Conservation (phyloP, 2,329 filamentous ascomycete genomes). For the Dothideomycetidae sp. region DNA sequence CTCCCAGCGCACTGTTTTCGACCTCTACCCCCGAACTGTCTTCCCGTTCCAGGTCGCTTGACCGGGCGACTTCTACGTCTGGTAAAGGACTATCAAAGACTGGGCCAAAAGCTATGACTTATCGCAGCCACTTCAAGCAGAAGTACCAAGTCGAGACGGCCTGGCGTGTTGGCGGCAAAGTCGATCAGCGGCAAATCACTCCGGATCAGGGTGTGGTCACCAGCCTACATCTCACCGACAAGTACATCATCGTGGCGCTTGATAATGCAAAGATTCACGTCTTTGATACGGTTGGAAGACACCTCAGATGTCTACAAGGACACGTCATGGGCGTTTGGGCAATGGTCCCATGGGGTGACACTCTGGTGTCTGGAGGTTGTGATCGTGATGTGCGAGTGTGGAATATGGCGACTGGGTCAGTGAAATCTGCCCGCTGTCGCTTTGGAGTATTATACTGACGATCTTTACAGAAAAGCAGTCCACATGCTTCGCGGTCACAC, state of each 20-base stretch:
- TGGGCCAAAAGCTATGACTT: constrained; percentile 58
- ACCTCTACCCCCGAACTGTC: constrained; percentile 30
- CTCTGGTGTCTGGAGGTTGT: constrained; percentile 87
- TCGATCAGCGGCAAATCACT: constrained; percentile 74
- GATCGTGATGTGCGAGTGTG: constrained; percentile 94
- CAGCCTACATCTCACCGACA: constrained; percentile 80
- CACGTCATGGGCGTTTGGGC: constrained; percentile 99
- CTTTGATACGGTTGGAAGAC: constrained; percentile 80
- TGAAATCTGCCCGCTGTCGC: constrained; percentile 3
- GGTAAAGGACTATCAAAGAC: constrained; percentile 16
- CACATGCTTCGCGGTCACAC: constrained; percentile 88
- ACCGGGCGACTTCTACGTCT: constrained; percentile 28
- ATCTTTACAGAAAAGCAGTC: constrained; percentile 45
- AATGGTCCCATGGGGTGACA: constrained; percentile 96
- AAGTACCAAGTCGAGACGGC: constrained; percentile 93
- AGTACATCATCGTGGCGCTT: constrained; percentile 93
- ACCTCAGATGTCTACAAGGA: constrained; percentile 77
- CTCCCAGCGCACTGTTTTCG: constrained; percentile 10
- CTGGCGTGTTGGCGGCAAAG: constrained; percentile 82
- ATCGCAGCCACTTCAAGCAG: constrained; percentile 96
- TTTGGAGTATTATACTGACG: constrained; percentile 3
- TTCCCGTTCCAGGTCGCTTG: constrained; percentile 39
- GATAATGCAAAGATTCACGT: constrained; percentile 99
- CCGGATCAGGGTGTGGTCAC: constrained; percentile 96
- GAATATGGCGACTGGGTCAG: constrained; percentile 86